phyloP scores from a whole-genome alignment of 2,329 filamentous ascomycete species.

The Sordariomycetes sp. region DNA sequence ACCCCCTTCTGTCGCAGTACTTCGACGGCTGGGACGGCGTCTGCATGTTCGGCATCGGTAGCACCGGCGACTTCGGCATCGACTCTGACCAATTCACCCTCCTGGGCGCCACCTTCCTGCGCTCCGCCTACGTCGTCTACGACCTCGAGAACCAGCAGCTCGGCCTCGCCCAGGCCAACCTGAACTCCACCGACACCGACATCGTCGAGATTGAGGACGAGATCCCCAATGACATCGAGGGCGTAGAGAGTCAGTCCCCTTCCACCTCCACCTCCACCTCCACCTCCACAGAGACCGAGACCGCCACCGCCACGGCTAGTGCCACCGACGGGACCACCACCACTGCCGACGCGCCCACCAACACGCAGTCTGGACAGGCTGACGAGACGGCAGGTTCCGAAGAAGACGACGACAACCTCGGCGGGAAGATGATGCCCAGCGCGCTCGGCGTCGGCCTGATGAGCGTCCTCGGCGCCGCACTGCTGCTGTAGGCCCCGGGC shows the following conservation, averaged over 20 bases:
- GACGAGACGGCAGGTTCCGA: not conserved
- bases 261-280: not conserved
- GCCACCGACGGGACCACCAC: not conserved
- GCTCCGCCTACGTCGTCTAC: conserved; percentile 49
- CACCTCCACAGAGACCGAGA: not conserved
- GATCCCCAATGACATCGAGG: conserved; percentile 31
- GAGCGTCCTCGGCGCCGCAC: too few relatives aligned
- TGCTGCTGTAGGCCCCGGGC: too few relatives aligned
- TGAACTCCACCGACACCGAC: conserved; percentile 32
- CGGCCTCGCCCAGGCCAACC: conserved; percentile 42
- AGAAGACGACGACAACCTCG: not conserved
- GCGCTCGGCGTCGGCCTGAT: not conserved
- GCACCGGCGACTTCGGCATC: conserved; percentile 22
- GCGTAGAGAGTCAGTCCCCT: conserved; percentile 25
- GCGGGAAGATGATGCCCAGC: not conserved
- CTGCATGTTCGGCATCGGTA: conserved; percentile 48
- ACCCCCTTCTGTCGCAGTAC: conserved; percentile 18
- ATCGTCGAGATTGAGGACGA: conserved; percentile 33
- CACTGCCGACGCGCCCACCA: not conserved
- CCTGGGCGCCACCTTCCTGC: conserved; percentile 50
- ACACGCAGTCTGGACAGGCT: not conserved
- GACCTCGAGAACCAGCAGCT: conserved; percentile 41
- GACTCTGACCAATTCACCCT: conserved; percentile 24
- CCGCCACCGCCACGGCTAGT: not conserved
- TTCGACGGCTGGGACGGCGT: conserved; percentile 28